Evolutionary conservation across 2,329 filamentous ascomycete species (phyloP).

Genomic region (Claviceps arundinis): DNA sequence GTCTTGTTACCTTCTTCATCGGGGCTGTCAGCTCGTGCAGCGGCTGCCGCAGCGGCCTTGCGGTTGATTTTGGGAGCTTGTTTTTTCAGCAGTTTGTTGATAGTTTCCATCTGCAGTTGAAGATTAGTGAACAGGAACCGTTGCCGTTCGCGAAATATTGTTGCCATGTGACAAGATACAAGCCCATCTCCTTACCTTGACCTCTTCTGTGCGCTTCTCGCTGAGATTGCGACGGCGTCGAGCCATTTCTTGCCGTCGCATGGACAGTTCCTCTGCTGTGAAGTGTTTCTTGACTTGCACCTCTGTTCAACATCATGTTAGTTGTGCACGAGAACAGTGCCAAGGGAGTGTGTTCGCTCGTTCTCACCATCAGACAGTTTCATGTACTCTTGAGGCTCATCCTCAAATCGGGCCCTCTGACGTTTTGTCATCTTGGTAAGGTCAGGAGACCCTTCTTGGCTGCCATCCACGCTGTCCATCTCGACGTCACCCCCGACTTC

Average conservation of each 20-base stretch:
- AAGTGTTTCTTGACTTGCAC: constrained; percentile 51
- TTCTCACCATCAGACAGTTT: constrained; percentile 46
- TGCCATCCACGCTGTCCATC: constrained; percentile 31
- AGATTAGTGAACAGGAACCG: neutral
- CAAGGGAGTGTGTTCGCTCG: neutral
- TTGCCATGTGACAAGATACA: neutral
- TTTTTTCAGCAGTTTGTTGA: constrained; percentile 80
- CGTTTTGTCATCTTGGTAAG: constrained; percentile 48
- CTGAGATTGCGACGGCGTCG: constrained; percentile 48
- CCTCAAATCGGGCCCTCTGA: constrained; percentile 46
- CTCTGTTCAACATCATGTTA: constrained; percentile 27
- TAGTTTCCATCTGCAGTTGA: constrained; percentile 61
- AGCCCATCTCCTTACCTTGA: constrained; percentile 33
- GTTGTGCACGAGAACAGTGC: neutral
- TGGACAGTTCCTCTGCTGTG: constrained; percentile 47
- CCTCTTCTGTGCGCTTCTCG: constrained; percentile 51
- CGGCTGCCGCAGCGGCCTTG: constrained; percentile 30
- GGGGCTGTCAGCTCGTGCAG: constrained; percentile 32
- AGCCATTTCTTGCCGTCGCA: constrained; percentile 50
- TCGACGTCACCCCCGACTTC: constrained; percentile 25
- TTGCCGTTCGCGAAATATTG: neutral
- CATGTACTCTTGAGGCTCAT: constrained; percentile 40
- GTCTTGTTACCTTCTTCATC: constrained; percentile 36
- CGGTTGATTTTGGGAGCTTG: constrained; percentile 63
- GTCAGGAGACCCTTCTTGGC: constrained; percentile 37